Evolutionary conservation across 2,329 filamentous ascomycete genomes (phyloP).

Genomic region (Trichoderma koningiopsis): DNA sequence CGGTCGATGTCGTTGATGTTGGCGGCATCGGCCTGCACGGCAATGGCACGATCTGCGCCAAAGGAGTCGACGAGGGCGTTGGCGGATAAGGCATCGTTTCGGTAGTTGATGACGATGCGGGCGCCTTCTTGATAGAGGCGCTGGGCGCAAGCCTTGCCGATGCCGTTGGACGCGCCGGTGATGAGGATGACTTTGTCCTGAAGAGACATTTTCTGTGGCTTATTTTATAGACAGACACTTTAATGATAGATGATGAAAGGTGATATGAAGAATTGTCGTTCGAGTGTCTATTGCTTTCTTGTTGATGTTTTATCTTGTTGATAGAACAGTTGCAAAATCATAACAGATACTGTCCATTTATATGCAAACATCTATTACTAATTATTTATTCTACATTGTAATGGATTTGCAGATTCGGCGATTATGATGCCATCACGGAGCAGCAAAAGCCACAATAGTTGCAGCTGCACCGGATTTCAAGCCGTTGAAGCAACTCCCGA

Average conservation of each 20-base stretch:
- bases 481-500: background rate
- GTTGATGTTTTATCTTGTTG: background rate
- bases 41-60: conserved; percentile 50
- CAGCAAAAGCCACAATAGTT: background rate
- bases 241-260: background rate
- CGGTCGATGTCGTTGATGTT: conserved; percentile 48
- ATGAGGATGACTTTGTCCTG: conserved; percentile 50
- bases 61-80: conserved; percentile 50
- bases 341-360: background rate
- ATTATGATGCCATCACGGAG: background rate
- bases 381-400: background rate
- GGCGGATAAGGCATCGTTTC: conserved; percentile 48
- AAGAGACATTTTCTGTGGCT: conserved; percentile 34
- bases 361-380: background rate
- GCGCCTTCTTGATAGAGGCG: conserved; percentile 58
- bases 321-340: background rate
- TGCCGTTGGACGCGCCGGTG: conserved; percentile 60
- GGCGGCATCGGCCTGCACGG: conserved; percentile 59
- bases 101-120: conserved; percentile 62
- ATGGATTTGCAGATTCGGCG: background rate
- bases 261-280: background rate
- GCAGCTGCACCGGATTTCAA: background rate
- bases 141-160: conserved; percentile 59
- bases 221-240: too few relatives aligned
- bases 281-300: background rate